Conservation (phyloP, 2,329 filamentous ascomycete species). For the Knoxdaviesia proteae region DNA sequence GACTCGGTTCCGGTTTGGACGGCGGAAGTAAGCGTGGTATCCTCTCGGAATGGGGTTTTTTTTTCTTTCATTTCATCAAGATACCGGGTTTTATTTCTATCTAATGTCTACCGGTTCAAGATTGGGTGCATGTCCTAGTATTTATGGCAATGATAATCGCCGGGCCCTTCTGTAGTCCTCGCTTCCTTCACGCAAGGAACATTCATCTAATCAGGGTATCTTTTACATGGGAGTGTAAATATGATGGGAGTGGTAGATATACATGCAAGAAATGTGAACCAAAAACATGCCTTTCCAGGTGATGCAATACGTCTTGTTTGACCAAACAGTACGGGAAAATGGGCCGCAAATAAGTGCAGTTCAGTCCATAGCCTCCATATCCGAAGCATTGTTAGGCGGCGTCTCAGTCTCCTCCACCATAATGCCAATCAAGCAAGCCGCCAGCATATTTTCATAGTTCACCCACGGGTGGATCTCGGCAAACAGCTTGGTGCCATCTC, state of each 20-base stretch:
- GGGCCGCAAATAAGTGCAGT: constrained; percentile 1
- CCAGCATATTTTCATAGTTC: constrained; percentile 50
- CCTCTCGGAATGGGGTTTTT: background rate
- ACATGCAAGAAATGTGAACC: no score
- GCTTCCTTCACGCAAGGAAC: no score
- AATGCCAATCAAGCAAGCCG: constrained; percentile 40
- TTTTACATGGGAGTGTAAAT: no score
- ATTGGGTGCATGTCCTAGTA: no score
- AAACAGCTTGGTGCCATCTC: constrained; percentile 42
- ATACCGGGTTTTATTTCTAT: no score
- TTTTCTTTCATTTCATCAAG: background rate
- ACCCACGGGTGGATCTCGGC: constrained; percentile 51
- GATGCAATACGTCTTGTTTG: background rate
- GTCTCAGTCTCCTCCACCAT: constrained; percentile 33
- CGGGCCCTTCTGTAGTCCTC: no score
- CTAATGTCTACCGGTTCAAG: no score
- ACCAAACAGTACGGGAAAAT: constrained; percentile 1
- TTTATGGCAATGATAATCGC: no score
- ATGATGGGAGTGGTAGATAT: no score
- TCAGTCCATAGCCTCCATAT: constrained; percentile 43
- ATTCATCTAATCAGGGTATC: no score
- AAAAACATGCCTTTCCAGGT: background rate
- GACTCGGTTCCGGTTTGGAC: constrained; percentile 33
- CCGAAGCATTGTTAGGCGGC: constrained; percentile 17
- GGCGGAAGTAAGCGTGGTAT: constrained; percentile 16